Percentiles rank a stretch among this genome's conserved stretches.
Conservation (phyloP, 805 yeast species). For the Saturnispora gosingensis region DNA sequence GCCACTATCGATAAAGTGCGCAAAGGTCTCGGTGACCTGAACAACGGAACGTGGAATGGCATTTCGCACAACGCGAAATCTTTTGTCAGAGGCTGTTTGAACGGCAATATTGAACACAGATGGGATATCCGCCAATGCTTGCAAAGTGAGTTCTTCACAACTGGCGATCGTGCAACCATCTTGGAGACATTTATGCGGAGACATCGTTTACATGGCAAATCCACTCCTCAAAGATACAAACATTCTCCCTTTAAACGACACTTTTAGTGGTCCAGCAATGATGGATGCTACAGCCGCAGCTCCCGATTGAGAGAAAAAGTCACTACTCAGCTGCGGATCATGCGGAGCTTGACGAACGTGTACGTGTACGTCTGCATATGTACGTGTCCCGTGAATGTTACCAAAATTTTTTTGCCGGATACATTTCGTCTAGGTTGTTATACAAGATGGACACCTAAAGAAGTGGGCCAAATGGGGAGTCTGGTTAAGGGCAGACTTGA, state of each 20-base stretch:
- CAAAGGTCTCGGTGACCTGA: slow-evolving; percentile 32
- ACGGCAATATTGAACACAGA: slow-evolving; percentile 27
- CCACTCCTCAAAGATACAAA: background rate
- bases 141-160: slow-evolving; percentile 4
- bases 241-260: background rate
- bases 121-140: slow-evolving; percentile 5
- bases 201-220: background rate
- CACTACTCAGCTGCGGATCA: background rate
- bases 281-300: background rate
- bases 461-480: no score
- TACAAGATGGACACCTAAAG: no score
- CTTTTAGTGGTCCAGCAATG: background rate
- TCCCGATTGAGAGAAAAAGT: background rate
- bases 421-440: background rate
- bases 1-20: slow-evolving; percentile 34
- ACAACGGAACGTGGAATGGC: slow-evolving; percentile 32
- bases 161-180: slow-evolving; percentile 1
- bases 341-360: background rate
- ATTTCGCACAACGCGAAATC: slow-evolving; percentile 36
- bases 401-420: background rate
- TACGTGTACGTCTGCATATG: background rate
- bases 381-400: background rate
- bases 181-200: background rate
- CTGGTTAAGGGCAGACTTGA: no score
- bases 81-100: slow-evolving; percentile 34